Percentiles rank a stretch among this genome's conserved stretches.
Conservation (phyloP, 768 basidiomycete genomes). For the Tylopilus rubrobrunneus region DNA sequence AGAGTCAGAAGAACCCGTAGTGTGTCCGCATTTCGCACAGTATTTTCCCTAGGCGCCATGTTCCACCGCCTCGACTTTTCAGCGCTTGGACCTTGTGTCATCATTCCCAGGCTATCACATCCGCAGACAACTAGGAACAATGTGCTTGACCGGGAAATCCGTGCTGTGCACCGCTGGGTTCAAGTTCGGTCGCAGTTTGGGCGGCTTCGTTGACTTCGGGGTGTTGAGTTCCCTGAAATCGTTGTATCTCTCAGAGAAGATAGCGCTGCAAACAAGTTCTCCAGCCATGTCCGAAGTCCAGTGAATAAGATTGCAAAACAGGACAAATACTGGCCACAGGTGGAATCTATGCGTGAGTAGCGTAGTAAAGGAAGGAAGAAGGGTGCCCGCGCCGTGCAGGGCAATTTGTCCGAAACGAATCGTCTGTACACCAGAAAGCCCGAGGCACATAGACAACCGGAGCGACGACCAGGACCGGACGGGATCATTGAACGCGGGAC, state of each 20-base stretch:
- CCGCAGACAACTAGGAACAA: too few species aligned
- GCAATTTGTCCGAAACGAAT: constrained; percentile 79
- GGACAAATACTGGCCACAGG: constrained; percentile 3
- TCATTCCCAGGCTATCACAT: too few species aligned
- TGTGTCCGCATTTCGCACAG: too few species aligned
- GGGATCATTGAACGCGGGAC: constrained; percentile 11
- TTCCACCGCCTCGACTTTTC: too few species aligned
- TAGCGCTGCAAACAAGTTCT: background rate
- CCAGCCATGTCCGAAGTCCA: background rate
- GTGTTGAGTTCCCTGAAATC: background rate
- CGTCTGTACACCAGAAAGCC: constrained; percentile 80
- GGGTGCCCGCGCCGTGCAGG: constrained; percentile 75
- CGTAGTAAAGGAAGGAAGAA: constrained; percentile 51
- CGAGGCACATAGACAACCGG: constrained; percentile 87
- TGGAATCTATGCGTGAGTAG: background rate
- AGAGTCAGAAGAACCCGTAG: too few species aligned
- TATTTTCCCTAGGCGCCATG: too few species aligned
- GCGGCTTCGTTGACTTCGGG: too few species aligned
- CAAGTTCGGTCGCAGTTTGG: too few species aligned
- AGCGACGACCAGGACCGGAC: constrained; percentile 68
- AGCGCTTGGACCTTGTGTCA: too few species aligned
- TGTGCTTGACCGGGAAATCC: too few species aligned
- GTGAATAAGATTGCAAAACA: constrained; percentile 1
- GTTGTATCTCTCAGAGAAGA: background rate
- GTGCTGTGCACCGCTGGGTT: too few species aligned